These are phyloP conservation scores for Fusarium torulosum DNA, from an alignment of 2,329 filamentous ascomycete species.

Conservation along the genomic window DNA sequence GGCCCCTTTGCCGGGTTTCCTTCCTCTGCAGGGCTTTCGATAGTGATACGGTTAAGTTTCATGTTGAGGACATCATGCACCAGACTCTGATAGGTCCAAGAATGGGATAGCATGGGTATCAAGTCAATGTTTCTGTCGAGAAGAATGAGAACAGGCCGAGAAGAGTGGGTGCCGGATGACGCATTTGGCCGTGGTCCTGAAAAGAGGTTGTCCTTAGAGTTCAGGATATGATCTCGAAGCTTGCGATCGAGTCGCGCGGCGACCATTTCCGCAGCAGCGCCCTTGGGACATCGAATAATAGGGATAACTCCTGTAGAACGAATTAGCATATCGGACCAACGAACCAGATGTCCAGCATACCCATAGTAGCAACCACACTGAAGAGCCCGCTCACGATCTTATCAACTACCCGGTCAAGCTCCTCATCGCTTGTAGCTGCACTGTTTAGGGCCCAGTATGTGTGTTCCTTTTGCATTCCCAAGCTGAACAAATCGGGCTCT, in stretches of 20 bases:
- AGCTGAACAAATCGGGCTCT: constrained; percentile 93
- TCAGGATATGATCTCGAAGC: constrained; percentile 93
- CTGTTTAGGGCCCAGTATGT: constrained; percentile 98
- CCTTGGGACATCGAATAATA: constrained; percentile 94
- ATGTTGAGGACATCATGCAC: constrained; percentile 73
- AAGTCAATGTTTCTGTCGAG: constrained; percentile 96
- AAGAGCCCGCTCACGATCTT: constrained; percentile 96
- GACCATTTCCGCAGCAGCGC: constrained; percentile 93
- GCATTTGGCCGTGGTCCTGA: constrained; percentile 73
- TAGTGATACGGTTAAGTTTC: constrained; percentile 90
- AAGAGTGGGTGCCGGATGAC: constrained; percentile 71
- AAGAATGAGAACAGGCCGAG: constrained; percentile 89
- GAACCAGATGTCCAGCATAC: constrained; percentile 59
- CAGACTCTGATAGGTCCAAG: constrained; percentile 83
- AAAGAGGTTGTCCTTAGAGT: constrained; percentile 98
- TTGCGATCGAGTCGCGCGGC: constrained; percentile 95
- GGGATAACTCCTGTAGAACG: constrained; percentile 79
- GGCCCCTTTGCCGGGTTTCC: constrained; percentile 77
- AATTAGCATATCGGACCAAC: constrained; percentile 16
- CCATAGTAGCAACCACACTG: constrained; percentile 98
- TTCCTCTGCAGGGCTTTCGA: constrained; percentile 86
- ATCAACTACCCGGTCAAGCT: constrained; percentile 88
- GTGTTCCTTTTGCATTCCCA: constrained; percentile 90
- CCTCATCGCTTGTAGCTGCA: constrained; percentile 88
- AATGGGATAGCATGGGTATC: constrained; percentile 98